Evolutionary conservation across 169 alveolate species (phyloP), one percentile per base, ranked within the genome.

Genomic region (Plasmodium malariae): DNA sequence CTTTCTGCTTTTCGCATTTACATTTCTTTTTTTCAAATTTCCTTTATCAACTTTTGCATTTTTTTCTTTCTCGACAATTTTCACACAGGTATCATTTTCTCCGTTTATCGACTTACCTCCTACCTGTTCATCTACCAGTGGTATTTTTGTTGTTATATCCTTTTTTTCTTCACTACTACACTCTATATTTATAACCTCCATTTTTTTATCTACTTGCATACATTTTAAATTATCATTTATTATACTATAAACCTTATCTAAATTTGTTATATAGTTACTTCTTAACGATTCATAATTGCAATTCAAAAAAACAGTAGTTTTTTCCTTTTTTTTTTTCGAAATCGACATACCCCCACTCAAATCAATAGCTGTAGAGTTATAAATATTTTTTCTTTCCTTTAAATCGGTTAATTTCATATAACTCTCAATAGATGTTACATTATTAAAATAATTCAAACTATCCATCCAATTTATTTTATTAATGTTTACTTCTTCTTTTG

Each of bases 401-500:
- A 67, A 24, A 21, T 83, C 45, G 26, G 21, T 49, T 67, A 83
- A 67, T 12, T 83, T 12, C 80, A 67, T 67, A 55, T 83, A 83
- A 43, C 43, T 68, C 43, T 49, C 55, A 7, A 83, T 67, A 67
- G 73, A 49, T 3, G 60, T 67, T 67, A 55, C 30, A 32, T 83
- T 67, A 68, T 71, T 67, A 51, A 83, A 83, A 67, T 83, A 67
- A n/a, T 83, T 65, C 43, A 83, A 36, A 36, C 60, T 67, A 0
- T 83, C 71, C 1, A 83, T 51, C 91, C 91, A 83, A 67, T 40
- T 67, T 5, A 14, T 21, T 51, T 70, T 83, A 70, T 68, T 67
- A 0, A 83, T 67, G 36, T 67, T 70, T 45, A 83, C 11, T 67
- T 83, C 91, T 51, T 83, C 91, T 6, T 55, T 83, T 4, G 85